Evolutionary conservation across 2,329 filamentous ascomycete species (phyloP), one percentile per base, ranked within the genome.

Genomic region (Pseudogymnoascus sp.): DNA sequence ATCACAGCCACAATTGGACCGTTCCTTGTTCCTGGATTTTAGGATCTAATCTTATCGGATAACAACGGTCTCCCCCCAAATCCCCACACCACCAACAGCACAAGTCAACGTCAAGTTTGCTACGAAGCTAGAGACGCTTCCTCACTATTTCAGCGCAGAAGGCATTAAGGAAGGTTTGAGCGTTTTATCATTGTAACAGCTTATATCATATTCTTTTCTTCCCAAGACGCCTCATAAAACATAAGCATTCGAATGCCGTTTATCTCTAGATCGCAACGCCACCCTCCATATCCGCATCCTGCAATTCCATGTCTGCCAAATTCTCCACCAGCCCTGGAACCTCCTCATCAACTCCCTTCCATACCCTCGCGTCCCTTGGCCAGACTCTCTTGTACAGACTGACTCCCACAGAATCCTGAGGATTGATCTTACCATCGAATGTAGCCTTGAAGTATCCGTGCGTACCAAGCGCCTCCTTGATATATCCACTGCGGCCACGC

Each of bases 391-490:
- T 94, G 72, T 93, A 94, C 70, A 94, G 72, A 75, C 90, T 96
- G 65, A 97, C 89, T 58, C 90, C 94, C 54, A 99, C 86, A 2
- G 91, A 87, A 76, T 99, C 94, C 76, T 97, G 90, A 1, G 94
- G 92, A 74, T 97, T 97, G 73, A 99, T 93, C 72, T 89, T 90
- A 11, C 87, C 91, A 73, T 99, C 95, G 77, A 99, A 99, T 1
- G 89, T 97, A 11, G 94, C 94, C 81, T 99, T 99, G 83, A 97
- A 97, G 78, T 99, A 99, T n/a, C 94, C 94, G 74, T 99, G 94
- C 35, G 94, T 99, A 68, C 94, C 94, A 58, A 99, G 77, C 62
- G 88, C 83, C 78, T 99, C 94, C 79, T 97, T 97, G 78, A 99
- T 85, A 73, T 87, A 97, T 7, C 94, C 94, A 67, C 85, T 90